phyloP scores from a whole-genome alignment of 257 asterid genomes.

The Solanum chilense region DNA sequence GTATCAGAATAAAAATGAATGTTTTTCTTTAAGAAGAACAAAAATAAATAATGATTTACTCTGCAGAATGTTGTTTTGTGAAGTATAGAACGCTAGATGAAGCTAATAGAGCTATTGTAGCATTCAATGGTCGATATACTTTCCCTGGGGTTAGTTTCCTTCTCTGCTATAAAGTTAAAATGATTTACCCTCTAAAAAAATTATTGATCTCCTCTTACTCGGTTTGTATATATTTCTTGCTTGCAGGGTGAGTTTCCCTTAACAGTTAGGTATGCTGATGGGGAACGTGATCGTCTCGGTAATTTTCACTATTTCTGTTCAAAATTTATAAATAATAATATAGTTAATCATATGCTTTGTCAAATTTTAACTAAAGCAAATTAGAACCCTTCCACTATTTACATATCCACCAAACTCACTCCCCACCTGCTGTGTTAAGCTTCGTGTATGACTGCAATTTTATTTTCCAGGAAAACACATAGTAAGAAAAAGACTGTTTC shows the following conservation, averaged over 20 bases:
- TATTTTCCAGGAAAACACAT: not conserved
- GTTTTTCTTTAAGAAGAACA: not conserved
- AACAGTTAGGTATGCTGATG: conserved; percentile 67
- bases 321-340: not conserved
- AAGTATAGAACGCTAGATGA: conserved; percentile 62
- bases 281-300: conserved; percentile 75
- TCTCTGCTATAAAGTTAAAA: not conserved
- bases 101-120: conserved; percentile 69
- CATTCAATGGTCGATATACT: conserved; percentile 39
- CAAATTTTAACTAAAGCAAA: not conserved
- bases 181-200: not conserved
- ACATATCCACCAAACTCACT: not conserved
- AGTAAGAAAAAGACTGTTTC: not conserved
- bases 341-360: not conserved
- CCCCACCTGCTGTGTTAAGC: not conserved
- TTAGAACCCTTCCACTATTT: not conserved
- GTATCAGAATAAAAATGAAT: not conserved
- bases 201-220: not conserved
- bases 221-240: conserved; percentile 5
- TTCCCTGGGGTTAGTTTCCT: conserved; percentile 77
- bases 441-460: not conserved
- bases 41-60: not conserved
- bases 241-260: conserved; percentile 51
- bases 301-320: not conserved
- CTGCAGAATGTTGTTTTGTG: conserved; percentile 77